Percentiles rank a stretch among this genome's conserved stretches.
Evolutionary conservation across 2,329 filamentous ascomycete species (phyloP).

Genomic region (Chaetoscypha palmicola): DNA sequence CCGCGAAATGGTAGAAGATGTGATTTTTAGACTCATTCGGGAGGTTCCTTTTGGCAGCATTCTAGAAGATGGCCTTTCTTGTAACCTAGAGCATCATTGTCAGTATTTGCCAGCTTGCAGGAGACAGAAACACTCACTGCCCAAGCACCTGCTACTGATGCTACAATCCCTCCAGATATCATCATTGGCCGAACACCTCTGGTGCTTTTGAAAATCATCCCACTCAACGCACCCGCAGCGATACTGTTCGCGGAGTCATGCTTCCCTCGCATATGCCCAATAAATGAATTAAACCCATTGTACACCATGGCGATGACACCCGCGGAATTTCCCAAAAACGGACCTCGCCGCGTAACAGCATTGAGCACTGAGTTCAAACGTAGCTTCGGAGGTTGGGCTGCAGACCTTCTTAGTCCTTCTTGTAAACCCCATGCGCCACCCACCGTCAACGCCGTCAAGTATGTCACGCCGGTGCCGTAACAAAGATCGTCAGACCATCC

Average conservation of each 20-base stretch:
- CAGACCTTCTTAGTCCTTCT: conserved; percentile 78
- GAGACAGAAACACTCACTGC: conserved; percentile 56
- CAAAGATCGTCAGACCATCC: conserved; percentile 98
- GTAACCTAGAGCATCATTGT: conserved; percentile 35
- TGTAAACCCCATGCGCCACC: conserved; percentile 90
- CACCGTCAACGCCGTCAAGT: conserved; percentile 75
- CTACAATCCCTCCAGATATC: conserved; percentile 88
- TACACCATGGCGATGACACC: conserved; percentile 95
- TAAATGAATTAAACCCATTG: conserved; percentile 82
- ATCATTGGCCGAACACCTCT: conserved; percentile 84
- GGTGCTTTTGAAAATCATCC: conserved; percentile 95
- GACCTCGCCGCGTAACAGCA: conserved; percentile 84
- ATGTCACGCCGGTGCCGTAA: conserved; percentile 93
- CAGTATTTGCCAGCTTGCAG: conserved; percentile 7
- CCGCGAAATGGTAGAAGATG: too few relatives aligned
- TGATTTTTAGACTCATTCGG: too few relatives aligned
- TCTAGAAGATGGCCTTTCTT: conserved; percentile 43
- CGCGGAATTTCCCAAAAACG: conserved; percentile 92
- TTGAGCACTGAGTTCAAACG: conserved; percentile 92
- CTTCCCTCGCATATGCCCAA: conserved; percentile 73
- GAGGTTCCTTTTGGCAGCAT: too few relatives aligned
- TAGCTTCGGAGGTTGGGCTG: conserved; percentile 75
- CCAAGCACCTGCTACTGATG: conserved; percentile 78
- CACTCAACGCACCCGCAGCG: conserved; percentile 75
- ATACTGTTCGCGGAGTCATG: conserved; percentile 90